Evolutionary conservation across 148 eudicot species (phyloP), one percentile per base, ranked within the genome.

Genomic region (Camellia lanceoleosa): DNA sequence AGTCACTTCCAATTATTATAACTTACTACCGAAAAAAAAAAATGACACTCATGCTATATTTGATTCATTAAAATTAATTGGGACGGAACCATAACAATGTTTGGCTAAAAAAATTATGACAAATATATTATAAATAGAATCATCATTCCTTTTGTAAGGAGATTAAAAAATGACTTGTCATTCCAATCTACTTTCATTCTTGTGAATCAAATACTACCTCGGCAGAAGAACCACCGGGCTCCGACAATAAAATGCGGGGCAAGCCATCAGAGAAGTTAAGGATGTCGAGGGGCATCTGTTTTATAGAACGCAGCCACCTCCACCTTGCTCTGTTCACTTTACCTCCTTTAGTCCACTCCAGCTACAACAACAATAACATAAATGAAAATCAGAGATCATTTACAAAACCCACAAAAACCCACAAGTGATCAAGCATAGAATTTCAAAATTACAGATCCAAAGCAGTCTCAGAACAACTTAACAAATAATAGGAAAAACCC

Each of bases 221-320:
- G 9, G 85, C 80, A 51, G 84, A 75, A 0, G 84, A 86, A 23
- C 88, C 88, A 38, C 83, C 81, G 5, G 86, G 88, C 58, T 86
- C 86, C 51, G 84, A 81, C 23, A 86, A 56, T 3, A 30, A 10
- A 67, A 83, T 83, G 19, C 86, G 78, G 20, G 82, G 85, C 58
- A 65, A 79, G 49, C 55, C 77, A 51, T 81, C 68, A 11, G 77
- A 14, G 44, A 16, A 77, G 60, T 62, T 71, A 19, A 63, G 52
- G 68, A 76, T 46, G 54, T 77, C 60, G 51, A 63, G 56, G 20
- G 88, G 84, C 86, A 86, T 86, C 77, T 69, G 84, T 59, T 81
- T 83, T 10, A 74, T 54, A 13, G 72, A 74, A 41, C 76, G 74
- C 12, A 86, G 79, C 66, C 80, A 63, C 72, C 79, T 76, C 86